A percentile compares a stretch with the other conserved stretches of the same genome.
Evolutionary conservation across 164 flowering plant genomes (phyloP).

Genomic region (Paratinospora sagittata): DNA sequence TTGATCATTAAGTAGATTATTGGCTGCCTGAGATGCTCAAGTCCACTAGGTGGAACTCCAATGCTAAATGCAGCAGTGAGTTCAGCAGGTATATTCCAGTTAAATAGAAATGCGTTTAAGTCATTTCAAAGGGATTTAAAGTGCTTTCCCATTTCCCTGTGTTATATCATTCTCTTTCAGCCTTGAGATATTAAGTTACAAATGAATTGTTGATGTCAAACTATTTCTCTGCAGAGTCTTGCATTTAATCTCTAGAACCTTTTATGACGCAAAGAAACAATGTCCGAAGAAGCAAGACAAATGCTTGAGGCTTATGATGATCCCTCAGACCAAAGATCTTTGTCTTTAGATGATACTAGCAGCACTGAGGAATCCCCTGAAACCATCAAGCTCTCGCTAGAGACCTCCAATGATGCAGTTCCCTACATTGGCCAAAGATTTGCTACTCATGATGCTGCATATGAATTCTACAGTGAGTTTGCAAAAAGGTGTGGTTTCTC

Average conservation of each 20-base stretch:
- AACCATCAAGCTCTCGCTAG: slow-evolving; percentile 64
- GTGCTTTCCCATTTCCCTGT: background rate
- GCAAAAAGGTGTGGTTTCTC: slow-evolving; percentile 88
- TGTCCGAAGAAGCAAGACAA: slow-evolving; percentile 57
- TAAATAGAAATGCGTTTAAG: background rate
- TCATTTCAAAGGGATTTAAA: background rate
- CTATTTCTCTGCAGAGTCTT: slow-evolving; percentile 2
- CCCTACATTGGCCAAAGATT: slow-evolving; percentile 88
- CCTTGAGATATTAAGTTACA: background rate
- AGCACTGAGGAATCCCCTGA: slow-evolving; percentile 86
- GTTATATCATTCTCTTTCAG: background rate
- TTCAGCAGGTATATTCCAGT: background rate
- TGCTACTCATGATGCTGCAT: slow-evolving; percentile 83
- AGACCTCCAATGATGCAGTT: slow-evolving; percentile 46
- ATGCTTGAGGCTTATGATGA: slow-evolving; percentile 66
- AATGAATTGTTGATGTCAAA: background rate
- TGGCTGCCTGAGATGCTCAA: background rate
- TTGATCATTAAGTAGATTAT: background rate
- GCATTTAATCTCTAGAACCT: slow-evolving; percentile 4
- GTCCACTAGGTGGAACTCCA: background rate
- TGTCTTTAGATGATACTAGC: slow-evolving; percentile 75
- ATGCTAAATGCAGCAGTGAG: background rate
- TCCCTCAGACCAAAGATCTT: slow-evolving; percentile 74
- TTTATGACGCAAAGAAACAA: slow-evolving; percentile 21
- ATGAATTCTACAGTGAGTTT: slow-evolving; percentile 81